Base-by-base conservation (phyloP, 495 filamentous ascomycete species). In the Parachaetomium inaequale region DNA sequence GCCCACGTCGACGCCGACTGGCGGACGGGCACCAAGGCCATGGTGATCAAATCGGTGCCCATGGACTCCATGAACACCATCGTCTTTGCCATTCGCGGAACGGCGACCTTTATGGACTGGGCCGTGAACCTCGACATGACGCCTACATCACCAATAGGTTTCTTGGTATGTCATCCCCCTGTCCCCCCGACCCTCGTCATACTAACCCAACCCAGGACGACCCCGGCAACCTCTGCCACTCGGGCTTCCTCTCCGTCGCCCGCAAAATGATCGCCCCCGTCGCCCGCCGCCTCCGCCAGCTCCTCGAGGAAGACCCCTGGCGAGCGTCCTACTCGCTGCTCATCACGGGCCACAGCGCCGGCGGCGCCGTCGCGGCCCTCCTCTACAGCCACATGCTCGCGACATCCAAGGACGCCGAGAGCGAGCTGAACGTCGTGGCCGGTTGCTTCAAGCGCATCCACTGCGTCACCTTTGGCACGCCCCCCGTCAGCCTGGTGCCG, bases 321-420 rank as follows among this genome's bases (percentile, higher is more conserved):
- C 81, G 89, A 21, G 79, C 81, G 5, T 77, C 79, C 25, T 88
- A 87, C 67, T 89, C 86, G 15, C 82, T 95, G 6, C 75, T 95
- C 11, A 87, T 95, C 61, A 93, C 90, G 0, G 91, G 91, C 3
- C 91, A 94, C 67, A 91, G 88, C 7, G 91, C 91, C 0, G 91
- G 91, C 17, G 91, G 91, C 4, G 91, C 91, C 7, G 84, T 96
- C 0, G 91, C 91, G 4, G 80, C 82, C 8, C 76, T 96, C 15
- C 80, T 94, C 1, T 96, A 89, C 72, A 81, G 82, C 38, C 91
- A 96, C 75, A 89, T 94, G 82, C 78, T 92, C 26, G 80, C 87
- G 3, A 81, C 75, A 0, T 78, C 76, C 23, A 74, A 75, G 23
- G 72, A 65, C 7, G 80, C 85, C 0, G 68, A 71, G 34, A 88